These are phyloP conservation scores for Eimeria falciformis DNA, from an alignment of 169 alveolate species.

Conservation along the genomic window DNA sequence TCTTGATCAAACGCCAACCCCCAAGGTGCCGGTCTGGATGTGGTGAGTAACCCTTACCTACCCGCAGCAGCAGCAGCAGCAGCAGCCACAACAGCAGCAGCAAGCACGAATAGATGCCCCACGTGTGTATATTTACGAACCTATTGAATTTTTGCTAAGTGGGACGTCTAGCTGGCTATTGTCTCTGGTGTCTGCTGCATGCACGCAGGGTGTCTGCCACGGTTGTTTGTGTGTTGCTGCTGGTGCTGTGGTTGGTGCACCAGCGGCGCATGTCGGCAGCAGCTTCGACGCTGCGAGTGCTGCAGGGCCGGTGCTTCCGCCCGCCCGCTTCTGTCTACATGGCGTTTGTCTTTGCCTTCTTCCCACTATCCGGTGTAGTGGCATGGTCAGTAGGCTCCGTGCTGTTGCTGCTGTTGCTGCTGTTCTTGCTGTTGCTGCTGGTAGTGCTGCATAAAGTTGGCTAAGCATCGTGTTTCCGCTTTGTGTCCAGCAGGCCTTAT, in stretches of 20 bases:
- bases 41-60: conserved; percentile 4
- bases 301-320: conserved; percentile 55
- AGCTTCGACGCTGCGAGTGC: conserved; percentile 25
- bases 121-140: no score
- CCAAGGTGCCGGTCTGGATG: conserved; percentile 60
- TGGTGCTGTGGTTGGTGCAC: conserved; percentile 58
- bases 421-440: no score
- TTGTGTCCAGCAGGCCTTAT: not conserved
- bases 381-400: conserved; percentile 46
- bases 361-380: conserved; percentile 44
- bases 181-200: no score
- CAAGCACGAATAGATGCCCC: not conserved
- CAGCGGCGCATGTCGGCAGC: conserved; percentile 55
- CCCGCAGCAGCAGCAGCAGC: no score
- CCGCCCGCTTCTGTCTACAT: conserved; percentile 50
- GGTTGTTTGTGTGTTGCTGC: conserved; percentile 29
- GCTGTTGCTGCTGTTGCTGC: not conserved
- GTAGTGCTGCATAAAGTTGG: no score
- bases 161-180: no score
- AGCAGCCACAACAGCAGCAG: not conserved
- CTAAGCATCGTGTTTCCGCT: not conserved
- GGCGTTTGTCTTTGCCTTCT: conserved; percentile 56
- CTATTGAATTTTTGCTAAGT: no score
- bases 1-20: conserved; percentile 32
- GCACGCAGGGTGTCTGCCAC: conserved; percentile 33